Base-by-base conservation (phyloP, 352 stramenopile species). In the Hyaloperonospora arabidopsidis region DNA sequence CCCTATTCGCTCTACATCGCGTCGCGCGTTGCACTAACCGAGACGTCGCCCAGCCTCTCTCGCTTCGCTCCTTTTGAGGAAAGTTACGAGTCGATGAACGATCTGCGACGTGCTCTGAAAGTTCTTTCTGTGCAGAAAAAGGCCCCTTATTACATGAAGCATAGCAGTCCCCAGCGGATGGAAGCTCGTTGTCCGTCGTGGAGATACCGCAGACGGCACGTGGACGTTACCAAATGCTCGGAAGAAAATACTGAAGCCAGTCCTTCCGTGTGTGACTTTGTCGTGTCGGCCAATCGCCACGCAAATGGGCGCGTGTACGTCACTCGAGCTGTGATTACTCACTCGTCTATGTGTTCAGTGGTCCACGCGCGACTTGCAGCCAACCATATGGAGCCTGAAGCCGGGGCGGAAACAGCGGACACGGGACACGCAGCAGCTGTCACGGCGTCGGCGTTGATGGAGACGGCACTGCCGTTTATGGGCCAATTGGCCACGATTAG, bases 161-260 rank as follows among this genome's bases (percentile, higher is more conserved):
- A 90, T 67, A 88, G 77, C 63, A 90, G 80, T 68, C 80, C 80
- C 19, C 77, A 90, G 52, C 76, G 80, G 3, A 63, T 90, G 5
- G 80, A 90, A 46, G 80, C 80, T 32, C 80, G 80, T 17, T 90
- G 80, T 59, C 77, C 78, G 46, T 84, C 78, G 50, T 90, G 77
- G 77, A 79, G 85, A 50, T 69, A 83, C 23, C 74, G 78, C 39
- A 87, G 88, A 60, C 74, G 43, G 43, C 73, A 39, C 41, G 47
- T 19, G 57, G 57, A 25, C 8, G 34, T 17, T 1, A 32, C 47
- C 1, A 45, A 14, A 4, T 41, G 50, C 15, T 15, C 19, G 17
- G 56, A n/a, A n/a, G n/a, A n/a, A n/a, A n/a, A n/a, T n/a, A n/a
- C 61, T 49, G 49, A 41, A 52, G 48, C 41, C 36, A 48, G 28